Evolutionary conservation across 768 basidiomycete species (phyloP), one percentile per base, ranked within the genome.

Genomic region (Naganishia kalamii): DNA sequence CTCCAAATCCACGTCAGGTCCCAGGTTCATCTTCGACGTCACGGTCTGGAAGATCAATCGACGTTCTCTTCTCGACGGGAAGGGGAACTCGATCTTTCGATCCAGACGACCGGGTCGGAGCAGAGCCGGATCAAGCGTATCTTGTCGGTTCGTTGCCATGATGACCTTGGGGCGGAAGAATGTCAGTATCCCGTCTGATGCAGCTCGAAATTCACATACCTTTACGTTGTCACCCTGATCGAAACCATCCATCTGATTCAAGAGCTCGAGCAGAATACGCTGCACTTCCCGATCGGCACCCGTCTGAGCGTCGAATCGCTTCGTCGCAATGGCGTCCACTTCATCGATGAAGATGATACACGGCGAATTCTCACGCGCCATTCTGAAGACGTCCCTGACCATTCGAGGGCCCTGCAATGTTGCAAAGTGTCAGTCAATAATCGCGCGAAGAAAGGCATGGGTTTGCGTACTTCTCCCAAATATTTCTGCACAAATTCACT

Each of bases 181-280:
- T 40, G 11, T 32, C 29, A 29, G 21, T 43, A 8, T 21, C 7
- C 3, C 32, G 4, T 6, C 21, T 33, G 23, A 4, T 2, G 2
- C 2, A 25, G 41, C 43, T 25, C 15, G 21, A 13, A 23, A 12
- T 1, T 27, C 48, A 64, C 80, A 47, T 74, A 90, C 93, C 86
- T 99, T 98, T 75, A 99, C 96, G 72, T 93, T 98, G 76, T 91
- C 92, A 4, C 89, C 89, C 78, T 99, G 96, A 79, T 99, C 96
- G 79, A 99, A 99, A 69, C 96, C 96, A 73, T 99, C 96, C 96
- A 99, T 99, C 75, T 99, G 96, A 76, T 94, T 98, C 66, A 99
- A 82, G 63, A 99, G 81, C 79, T 99, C 96, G 13, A 99, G 85
- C 69, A 99, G 79, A 74, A 99, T 98, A 79, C 96, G 90, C 79